Percentiles rank a stretch among this genome's conserved stretches.
phyloP scores from a whole-genome alignment of 768 basidiomycete species.

The Scleroderma citrinum region DNA sequence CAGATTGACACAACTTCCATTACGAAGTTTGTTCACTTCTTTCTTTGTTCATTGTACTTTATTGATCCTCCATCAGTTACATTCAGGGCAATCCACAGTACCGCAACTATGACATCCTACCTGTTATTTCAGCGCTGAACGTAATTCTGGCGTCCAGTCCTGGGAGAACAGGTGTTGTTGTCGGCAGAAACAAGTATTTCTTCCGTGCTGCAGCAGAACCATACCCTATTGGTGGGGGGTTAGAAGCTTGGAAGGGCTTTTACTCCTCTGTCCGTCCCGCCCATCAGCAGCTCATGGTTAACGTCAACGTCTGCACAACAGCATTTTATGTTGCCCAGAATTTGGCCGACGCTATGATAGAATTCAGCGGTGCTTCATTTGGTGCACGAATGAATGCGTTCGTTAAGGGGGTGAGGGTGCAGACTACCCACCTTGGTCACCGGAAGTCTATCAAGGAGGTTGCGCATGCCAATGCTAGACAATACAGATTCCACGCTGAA shows the following conservation, averaged over 20 bases:
- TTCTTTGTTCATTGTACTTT: neutral
- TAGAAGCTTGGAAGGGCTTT: slow-evolving; percentile 53
- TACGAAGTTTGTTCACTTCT: slow-evolving; percentile 9
- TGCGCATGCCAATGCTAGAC: slow-evolving; percentile 33
- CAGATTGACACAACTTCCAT: slow-evolving; percentile 40
- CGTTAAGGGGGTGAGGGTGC: slow-evolving; percentile 59
- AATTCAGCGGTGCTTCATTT: slow-evolving; percentile 44
- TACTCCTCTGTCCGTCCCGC: slow-evolving; percentile 36
- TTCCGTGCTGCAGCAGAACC: slow-evolving; percentile 33
- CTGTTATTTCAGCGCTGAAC: slow-evolving; percentile 46
- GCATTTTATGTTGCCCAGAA: slow-evolving; percentile 41
- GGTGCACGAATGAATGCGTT: slow-evolving; percentile 58
- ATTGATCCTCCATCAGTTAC: slow-evolving; percentile 31
- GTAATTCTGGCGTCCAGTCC: slow-evolving; percentile 42
- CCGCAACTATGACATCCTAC: slow-evolving; percentile 40
- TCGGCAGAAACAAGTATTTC: slow-evolving; percentile 51
- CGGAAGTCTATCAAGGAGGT: slow-evolving; percentile 64
- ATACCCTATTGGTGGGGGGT: slow-evolving; percentile 42
- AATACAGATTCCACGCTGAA: slow-evolving; percentile 36
- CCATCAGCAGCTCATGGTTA: slow-evolving; percentile 45
- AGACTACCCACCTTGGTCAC: slow-evolving; percentile 66
- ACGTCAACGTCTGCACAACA: slow-evolving; percentile 48
- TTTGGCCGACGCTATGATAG: slow-evolving; percentile 37
- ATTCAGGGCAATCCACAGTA: slow-evolving; percentile 38
- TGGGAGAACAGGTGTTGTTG: slow-evolving; percentile 43